These are phyloP conservation scores for Colletotrichum musae DNA, from an alignment of 2,329 filamentous ascomycete species.

Conservation along the genomic window DNA sequence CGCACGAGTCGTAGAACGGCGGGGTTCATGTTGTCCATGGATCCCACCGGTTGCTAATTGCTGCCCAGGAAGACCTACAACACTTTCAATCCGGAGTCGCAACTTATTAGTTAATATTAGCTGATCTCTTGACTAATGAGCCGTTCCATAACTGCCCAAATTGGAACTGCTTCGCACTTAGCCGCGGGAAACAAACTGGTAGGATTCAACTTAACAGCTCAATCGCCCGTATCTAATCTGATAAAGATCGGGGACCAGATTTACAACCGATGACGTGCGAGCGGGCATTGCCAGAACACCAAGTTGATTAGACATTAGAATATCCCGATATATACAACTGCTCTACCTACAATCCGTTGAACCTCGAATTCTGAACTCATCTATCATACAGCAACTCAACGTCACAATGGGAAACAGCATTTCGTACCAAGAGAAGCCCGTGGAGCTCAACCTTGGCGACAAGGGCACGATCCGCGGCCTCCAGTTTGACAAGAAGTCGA, in stretches of 20 bases:
- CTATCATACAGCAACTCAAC: neutral
- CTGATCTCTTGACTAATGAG: too few species aligned
- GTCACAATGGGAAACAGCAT: slow-evolving; percentile 47
- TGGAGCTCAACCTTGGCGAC: slow-evolving; percentile 45
- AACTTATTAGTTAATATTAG: too few species aligned
- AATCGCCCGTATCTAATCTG: too few species aligned
- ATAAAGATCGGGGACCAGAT: slow-evolving; percentile 9
- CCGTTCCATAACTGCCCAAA: too few species aligned
- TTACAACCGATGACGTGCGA: neutral
- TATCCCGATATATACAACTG: neutral
- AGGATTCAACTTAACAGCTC: too few species aligned
- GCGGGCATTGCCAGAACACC: neutral
- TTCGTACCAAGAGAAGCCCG: slow-evolving; percentile 46
- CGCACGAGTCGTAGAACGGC: too few species aligned
- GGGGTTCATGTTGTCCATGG: too few species aligned
- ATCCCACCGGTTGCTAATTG: too few species aligned
- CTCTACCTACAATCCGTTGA: neutral
- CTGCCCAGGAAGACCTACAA: too few species aligned
- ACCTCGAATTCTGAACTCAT: neutral
- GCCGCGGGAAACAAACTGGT: too few species aligned
- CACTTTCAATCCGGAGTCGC: too few species aligned
- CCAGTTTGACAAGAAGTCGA: slow-evolving; percentile 52
- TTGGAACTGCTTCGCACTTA: too few species aligned
- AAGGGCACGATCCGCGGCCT: slow-evolving; percentile 51
- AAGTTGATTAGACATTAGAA: neutral